Conservation (phyloP, 2,329 filamentous ascomycete genomes). For the Clonostachys rosea region DNA sequence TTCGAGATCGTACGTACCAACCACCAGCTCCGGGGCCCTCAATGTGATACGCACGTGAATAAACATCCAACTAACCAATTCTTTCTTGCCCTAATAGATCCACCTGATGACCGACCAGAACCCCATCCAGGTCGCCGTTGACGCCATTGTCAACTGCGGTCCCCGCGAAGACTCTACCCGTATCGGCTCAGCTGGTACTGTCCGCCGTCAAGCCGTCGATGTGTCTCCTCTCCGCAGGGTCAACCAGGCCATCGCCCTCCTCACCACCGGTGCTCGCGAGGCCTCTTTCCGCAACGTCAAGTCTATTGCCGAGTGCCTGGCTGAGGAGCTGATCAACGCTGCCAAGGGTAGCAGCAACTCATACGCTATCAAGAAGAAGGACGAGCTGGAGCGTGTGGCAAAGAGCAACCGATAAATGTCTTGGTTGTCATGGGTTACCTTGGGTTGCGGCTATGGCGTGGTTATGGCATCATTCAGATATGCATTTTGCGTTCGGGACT, state of each 20-base stretch:
- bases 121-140: conserved; percentile 98
- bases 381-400: conserved; percentile 99
- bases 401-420: conserved; percentile 98
- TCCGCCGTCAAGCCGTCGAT: conserved; percentile 99
- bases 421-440: conserved; percentile 6
- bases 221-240: conserved; percentile 98
- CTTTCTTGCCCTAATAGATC: conserved; percentile 58
- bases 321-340: conserved; percentile 99
- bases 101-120: conserved; percentile 99
- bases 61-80: neutral
- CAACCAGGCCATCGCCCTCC: conserved; percentile 99
- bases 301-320: conserved; percentile 98
- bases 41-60: neutral
- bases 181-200: conserved; percentile 99
- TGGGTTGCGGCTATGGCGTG: conserved; percentile 32
- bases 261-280: conserved; percentile 98
- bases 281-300: conserved; percentile 99
- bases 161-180: conserved; percentile 99
- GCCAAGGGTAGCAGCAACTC: conserved; percentile 99
- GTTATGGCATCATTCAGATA: conserved; percentile 40
- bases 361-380: conserved; percentile 99
- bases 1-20: conserved; percentile 91
- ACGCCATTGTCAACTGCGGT: conserved; percentile 99
- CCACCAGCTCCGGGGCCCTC: neutral
- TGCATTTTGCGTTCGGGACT: conserved; percentile 42